phyloP scores from a whole-genome alignment of 2,329 filamentous ascomycete genomes.

The Cytospora paraplurivora region DNA sequence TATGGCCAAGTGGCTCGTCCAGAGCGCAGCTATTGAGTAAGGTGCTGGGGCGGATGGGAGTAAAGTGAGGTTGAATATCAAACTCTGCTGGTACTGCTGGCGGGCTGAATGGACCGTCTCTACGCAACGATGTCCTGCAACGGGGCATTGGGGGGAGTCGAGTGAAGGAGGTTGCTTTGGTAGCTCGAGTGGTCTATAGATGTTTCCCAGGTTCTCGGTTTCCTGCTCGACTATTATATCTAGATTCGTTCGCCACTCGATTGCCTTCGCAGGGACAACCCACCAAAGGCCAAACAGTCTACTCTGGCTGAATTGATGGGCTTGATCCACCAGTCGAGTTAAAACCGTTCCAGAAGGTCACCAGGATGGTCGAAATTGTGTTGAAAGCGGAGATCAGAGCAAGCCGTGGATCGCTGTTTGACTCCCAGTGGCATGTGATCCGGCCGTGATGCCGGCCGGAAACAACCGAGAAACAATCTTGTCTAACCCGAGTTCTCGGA shows the following conservation, averaged over 20 bases:
- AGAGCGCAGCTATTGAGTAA: conserved; percentile 7
- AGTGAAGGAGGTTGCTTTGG: conserved; percentile 9
- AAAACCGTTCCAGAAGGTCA: conserved; percentile 5
- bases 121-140: conserved; percentile 20
- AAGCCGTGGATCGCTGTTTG: neutral
- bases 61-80: conserved; percentile 3
- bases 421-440: neutral
- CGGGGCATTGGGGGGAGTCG: conserved; percentile 18
- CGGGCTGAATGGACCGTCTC: conserved; percentile 18
- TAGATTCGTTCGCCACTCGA: conserved; percentile 19
- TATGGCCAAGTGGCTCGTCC: conserved; percentile 5
- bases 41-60: conserved; percentile 2
- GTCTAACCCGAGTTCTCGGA: neutral
- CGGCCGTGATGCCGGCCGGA: conserved; percentile 3
- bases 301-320: conserved; percentile 7
- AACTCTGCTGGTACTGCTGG: conserved; percentile 16
- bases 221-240: conserved; percentile 24
- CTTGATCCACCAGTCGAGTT: conserved; percentile 14
- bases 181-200: conserved; percentile 10
- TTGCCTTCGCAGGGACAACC: conserved; percentile 16
- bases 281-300: neutral
- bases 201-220: neutral
- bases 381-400: conserved; percentile 16
- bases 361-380: conserved; percentile 20
- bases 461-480: neutral